Evolutionary conservation across 1,284 basidiomycete genomes (phyloP).

Genomic region (Sanghuangporus baumii): DNA sequence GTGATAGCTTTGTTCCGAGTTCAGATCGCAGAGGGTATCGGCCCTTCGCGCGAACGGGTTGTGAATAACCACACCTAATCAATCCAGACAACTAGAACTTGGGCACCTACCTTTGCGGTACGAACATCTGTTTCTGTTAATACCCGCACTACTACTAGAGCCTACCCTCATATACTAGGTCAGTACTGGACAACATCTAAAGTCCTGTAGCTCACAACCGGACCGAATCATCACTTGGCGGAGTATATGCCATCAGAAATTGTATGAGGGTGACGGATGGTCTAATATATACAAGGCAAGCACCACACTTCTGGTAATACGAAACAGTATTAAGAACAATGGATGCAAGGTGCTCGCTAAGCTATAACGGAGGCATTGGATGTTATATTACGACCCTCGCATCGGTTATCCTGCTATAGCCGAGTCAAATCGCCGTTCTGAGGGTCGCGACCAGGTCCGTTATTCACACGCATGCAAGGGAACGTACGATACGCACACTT

Average conservation of each 20-base stretch:
- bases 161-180: too few relatives aligned
- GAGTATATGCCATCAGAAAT: background rate
- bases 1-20: too few relatives aligned
- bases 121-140: too few relatives aligned
- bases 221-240: background rate
- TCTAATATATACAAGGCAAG: background rate
- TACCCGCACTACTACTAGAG: too few relatives aligned
- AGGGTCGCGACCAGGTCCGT: conserved; percentile 1
- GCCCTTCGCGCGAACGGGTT: too few relatives aligned
- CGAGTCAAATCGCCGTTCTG: background rate
- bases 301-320: background rate
- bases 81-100: too few relatives aligned
- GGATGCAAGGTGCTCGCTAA: background rate
- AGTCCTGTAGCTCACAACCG: background rate
- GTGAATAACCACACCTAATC: too few relatives aligned
- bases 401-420: background rate
- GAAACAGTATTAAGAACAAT: background rate
- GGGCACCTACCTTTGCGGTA: too few relatives aligned
- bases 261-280: background rate
- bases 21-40: too few relatives aligned
- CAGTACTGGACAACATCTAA: too few relatives aligned
- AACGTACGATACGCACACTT: conserved; percentile 1
- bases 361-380: background rate
- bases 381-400: background rate
- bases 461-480: background rate